Evolutionary conservation across 2,329 filamentous ascomycete genomes (phyloP).

Genomic region (Kalmusia sp.): DNA sequence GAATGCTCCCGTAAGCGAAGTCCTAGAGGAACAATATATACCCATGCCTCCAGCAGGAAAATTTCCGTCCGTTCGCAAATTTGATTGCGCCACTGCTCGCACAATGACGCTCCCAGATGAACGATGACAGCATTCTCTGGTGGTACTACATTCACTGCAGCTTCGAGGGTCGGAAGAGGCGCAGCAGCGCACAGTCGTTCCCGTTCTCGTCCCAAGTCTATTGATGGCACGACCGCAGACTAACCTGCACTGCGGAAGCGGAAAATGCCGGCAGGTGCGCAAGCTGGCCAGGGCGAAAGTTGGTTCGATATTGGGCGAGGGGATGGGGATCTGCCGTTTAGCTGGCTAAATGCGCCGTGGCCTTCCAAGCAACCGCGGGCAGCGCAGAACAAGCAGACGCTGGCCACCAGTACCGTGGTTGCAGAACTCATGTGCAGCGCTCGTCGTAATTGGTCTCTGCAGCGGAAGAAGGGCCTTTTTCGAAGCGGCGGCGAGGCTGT

Average conservation of each 20-base stretch:
- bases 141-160: background rate
- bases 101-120: background rate
- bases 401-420: constrained; percentile 1
- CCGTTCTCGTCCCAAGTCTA: background rate
- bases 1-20: constrained; percentile 23
- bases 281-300: constrained; percentile 2
- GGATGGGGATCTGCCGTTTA: constrained; percentile 24
- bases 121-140: background rate
- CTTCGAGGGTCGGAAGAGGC: background rate
- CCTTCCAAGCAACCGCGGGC: constrained; percentile 9
- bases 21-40: constrained; percentile 16
- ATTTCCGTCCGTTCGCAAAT: background rate
- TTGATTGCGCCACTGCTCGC: background rate
- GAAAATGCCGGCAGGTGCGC: constrained; percentile 1
- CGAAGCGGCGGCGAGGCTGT: constrained; percentile 17
- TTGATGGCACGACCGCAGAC: background rate
- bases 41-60: background rate
- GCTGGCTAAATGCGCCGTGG: constrained; percentile 30
- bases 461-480: constrained; percentile 17
- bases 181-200: background rate
- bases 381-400: background rate
- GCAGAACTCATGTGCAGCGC: constrained; percentile 4
- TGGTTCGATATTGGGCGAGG: constrained; percentile 32
- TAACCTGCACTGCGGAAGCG: constrained; percentile 1
- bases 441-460: constrained; percentile 11